Percentiles rank a stretch among this genome's conserved stretches.
These are phyloP conservation scores for Penicillium hordei DNA, from an alignment of 2,329 filamentous ascomycete genomes.

Conservation along the genomic window DNA sequence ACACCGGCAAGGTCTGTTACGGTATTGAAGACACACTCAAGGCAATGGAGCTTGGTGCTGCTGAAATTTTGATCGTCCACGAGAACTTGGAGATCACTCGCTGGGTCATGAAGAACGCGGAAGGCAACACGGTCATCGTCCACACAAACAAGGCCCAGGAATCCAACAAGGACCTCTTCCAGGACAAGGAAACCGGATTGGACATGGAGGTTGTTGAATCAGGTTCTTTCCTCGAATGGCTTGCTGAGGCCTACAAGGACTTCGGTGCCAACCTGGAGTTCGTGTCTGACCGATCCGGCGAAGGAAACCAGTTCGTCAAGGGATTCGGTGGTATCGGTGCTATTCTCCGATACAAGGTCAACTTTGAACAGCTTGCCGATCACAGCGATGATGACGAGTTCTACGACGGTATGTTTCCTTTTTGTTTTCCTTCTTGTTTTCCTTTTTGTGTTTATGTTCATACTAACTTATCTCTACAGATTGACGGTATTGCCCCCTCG, in stretches of 20 bases:
- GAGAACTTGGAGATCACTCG: constrained; percentile 95
- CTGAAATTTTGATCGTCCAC: constrained; percentile 92
- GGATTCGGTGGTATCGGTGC: constrained; percentile 98
- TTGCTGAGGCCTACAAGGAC: constrained; percentile 97
- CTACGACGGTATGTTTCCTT: constrained; percentile 64
- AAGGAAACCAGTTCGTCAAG: constrained; percentile 99
- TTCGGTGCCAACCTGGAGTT: constrained; percentile 96
- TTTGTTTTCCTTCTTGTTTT: not conserved
- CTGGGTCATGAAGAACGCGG: constrained; percentile 81
- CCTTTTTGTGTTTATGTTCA: constrained; percentile 8
- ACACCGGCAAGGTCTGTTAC: constrained; percentile 95
- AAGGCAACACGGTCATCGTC: constrained; percentile 69
- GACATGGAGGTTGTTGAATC: constrained; percentile 94
- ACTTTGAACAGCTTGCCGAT: constrained; percentile 98
- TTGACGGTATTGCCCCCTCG: constrained; percentile 91
- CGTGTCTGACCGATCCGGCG: constrained; percentile 93
- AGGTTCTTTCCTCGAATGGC: constrained; percentile 97
- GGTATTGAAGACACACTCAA: constrained; percentile 97
- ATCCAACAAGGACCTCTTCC: constrained; percentile 75
- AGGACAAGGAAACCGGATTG: constrained; percentile 92
- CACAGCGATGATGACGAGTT: constrained; percentile 89
- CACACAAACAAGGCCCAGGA: constrained; percentile 90
- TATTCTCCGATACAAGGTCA: constrained; percentile 98
- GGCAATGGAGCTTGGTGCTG: constrained; percentile 90
- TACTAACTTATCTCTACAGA: constrained; percentile 49